Evolutionary conservation across 2,329 filamentous ascomycete species (phyloP), one percentile per base, ranked within the genome.

Genomic region (Fusarium sp.): DNA sequence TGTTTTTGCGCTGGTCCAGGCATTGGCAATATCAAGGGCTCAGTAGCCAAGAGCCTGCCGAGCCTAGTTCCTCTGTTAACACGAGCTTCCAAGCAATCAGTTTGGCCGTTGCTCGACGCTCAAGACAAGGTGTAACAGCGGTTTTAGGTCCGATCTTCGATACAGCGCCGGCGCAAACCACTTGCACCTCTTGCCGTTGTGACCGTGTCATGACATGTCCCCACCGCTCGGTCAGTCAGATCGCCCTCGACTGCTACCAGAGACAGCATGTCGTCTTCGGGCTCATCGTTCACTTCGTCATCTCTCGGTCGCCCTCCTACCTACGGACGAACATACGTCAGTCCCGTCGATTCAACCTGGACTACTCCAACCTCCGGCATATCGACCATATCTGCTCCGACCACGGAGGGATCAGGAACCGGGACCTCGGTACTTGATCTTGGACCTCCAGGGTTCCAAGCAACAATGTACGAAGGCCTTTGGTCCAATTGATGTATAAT

Each of bases 401-500:
- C 83, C 58, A 80, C 75, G 48, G 76, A 76, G 61, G 74, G 68
- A 57, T 78, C 78, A 48, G 70, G 63, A 77, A 80, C 70, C 78
- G 79, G 61, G 76, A 82, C 67, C 77, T 84, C 57, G 77, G 78
- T 84, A 37, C 80, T 86, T 43, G 85, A 87, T 71, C 79, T 87
- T 47, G 84, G 85, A 6, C 85, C 85, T 55, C 85, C 85, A 34
- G 85, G 84, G 54, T 87, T 84, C 69, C 82, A 85, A 79, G 85
- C 85, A 74, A 86, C 84, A 73, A 86, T 86, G 84, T 86, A 82
- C 62, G 74, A 62, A 50, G 45, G 58, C 59, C 46, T 59, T 42
- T 51, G 49, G 56, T 20, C 34, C 55, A 40, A 21, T 53, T 43
- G 27, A 20, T 49, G 50, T 65, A 69, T 66, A 40, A 67, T 47